Evolutionary conservation across 192 early-diverging fungal genomes (phyloP), one percentile per base, ranked within the genome.

Genomic region (Podochytrium sp.): DNA sequence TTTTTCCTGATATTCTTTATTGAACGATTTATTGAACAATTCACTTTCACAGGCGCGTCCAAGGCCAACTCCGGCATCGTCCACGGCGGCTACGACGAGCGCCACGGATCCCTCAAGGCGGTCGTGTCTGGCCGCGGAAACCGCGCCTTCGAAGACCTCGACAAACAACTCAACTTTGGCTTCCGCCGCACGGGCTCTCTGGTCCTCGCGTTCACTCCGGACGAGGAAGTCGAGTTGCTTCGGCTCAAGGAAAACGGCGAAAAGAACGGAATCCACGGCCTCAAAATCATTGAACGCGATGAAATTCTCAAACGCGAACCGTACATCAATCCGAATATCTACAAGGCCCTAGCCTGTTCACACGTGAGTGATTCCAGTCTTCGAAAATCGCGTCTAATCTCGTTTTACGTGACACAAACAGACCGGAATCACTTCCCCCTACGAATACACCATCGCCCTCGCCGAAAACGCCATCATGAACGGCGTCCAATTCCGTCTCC

Each of bases 371-470:
- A 37, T 27, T 62, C 4, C 4, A 35, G 16, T 39, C 40, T 10
- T 18, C 29, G 61, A 14, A 32, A 7, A 63, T 29, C 32, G 18
- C 14, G 52, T 67, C 10, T 1, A 57, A 29, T 57, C 55, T 56
- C n/a, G 14, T 57, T 18, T 14, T 30, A 25, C 30, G 12, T 27
- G 23, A 49, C 40, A 67, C 18, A n/a, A n/a, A n/a, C n/a, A n/a
- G n/a, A 68, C 74, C 5, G 83, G 83, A 12, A 79, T 85, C 55
- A 76, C 71, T 7, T 81, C 81, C 12, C 83, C 83, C 18, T 85
- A 85, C 78, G 79, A 81, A 49, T 85, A 83, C 67, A 74, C 73
- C 14, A 85, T 85, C 59, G 81, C 83, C 23, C 53, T 85, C 39
- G 81, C 81, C 32, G 81, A 85, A 61, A 85, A 85, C 41, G 81